phyloP scores from a whole-genome alignment of 495 filamentous ascomycete genomes.

The Penicillium subrubescens region DNA sequence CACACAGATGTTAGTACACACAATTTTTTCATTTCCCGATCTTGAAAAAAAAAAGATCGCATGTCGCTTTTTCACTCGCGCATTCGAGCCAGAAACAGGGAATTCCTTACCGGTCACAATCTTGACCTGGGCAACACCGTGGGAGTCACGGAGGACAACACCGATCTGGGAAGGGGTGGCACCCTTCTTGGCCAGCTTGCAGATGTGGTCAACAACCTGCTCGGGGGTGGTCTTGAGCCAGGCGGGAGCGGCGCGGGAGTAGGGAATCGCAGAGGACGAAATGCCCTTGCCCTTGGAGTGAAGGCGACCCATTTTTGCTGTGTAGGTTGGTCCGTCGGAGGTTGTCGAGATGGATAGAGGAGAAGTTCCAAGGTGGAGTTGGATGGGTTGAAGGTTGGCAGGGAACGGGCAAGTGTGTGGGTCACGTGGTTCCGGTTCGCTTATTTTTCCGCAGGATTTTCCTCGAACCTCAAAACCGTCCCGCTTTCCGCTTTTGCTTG shows the following conservation, averaged over 20 bases:
- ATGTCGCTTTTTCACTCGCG: not conserved
- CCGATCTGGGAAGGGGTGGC: slow-evolving; percentile 97
- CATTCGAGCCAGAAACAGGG: not conserved
- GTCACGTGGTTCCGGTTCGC: slow-evolving; percentile 30
- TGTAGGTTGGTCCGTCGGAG: slow-evolving; percentile 39
- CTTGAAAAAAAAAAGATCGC: slow-evolving; percentile 1
- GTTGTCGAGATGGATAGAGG: slow-evolving; percentile 38
- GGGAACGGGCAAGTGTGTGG: slow-evolving; percentile 19
- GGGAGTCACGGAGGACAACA: slow-evolving; percentile 94
- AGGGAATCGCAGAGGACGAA: slow-evolving; percentile 88
- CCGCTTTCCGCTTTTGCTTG: slow-evolving; percentile 7
- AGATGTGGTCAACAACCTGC: slow-evolving; percentile 96
- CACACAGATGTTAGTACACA: slow-evolving; percentile 25
- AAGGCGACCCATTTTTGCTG: slow-evolving; percentile 85
- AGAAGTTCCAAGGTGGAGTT: slow-evolving; percentile 22
- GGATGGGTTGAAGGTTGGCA: slow-evolving; percentile 9
- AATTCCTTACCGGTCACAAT: slow-evolving; percentile 82
- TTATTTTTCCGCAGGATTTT: slow-evolving; percentile 22
- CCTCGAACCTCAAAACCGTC: slow-evolving; percentile 11
- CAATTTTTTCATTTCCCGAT: slow-evolving; percentile 7
- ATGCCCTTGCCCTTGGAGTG: slow-evolving; percentile 99
- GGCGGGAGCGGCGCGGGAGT: slow-evolving; percentile 85
- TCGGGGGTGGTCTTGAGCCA: slow-evolving; percentile 93
- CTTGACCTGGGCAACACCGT: slow-evolving; percentile 96
- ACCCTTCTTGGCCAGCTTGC: slow-evolving; percentile 97